phyloP scores from a whole-genome alignment of 1,284 basidiomycete genomes.

The Pseudozyma hubeiensis region DNA sequence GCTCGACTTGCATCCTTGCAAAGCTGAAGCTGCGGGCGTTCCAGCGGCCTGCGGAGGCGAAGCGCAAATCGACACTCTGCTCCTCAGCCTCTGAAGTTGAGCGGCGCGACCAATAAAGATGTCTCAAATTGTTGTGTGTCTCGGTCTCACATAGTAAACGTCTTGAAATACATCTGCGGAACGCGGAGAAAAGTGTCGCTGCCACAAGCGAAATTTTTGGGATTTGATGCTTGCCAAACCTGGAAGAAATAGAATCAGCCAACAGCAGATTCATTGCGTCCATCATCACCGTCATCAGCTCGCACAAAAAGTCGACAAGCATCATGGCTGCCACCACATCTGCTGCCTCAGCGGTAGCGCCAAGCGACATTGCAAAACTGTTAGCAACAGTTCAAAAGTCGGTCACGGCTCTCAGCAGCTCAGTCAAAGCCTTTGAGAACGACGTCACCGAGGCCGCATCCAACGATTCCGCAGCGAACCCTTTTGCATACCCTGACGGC shows the following conservation, averaged over 20 bases:
- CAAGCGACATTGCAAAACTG: conserved; percentile 22
- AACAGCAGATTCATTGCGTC: not conserved
- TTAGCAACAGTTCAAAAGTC: conserved; percentile 32
- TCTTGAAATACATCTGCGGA: not conserved
- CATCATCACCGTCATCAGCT: not conserved
- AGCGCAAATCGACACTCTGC: conserved; percentile 6
- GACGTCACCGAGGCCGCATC: conserved; percentile 23
- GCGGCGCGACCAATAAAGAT: not conserved
- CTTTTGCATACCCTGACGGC: conserved; percentile 72
- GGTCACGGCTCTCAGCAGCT: conserved; percentile 32
- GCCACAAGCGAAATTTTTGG: not conserved
- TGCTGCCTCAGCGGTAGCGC: conserved; percentile 10
- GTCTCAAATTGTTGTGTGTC: not conserved
- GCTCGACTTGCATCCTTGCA: too few relatives aligned
- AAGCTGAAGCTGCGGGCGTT: too few relatives aligned
- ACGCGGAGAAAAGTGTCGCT: not conserved
- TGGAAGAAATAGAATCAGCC: not conserved
- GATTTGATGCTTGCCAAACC: not conserved
- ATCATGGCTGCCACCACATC: conserved; percentile 17
- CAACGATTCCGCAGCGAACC: conserved; percentile 15
- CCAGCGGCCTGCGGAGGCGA: conserved; percentile 2
- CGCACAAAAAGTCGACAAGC: not conserved
- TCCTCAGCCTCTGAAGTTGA: not conserved
- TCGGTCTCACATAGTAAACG: not conserved
- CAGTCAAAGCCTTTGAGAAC: conserved; percentile 31